A percentile compares a stretch with the other conserved stretches of the same genome.
These are phyloP conservation scores for Sordaria brevicollis DNA, from an alignment of 495 filamentous ascomycete species.

Conservation along the genomic window DNA sequence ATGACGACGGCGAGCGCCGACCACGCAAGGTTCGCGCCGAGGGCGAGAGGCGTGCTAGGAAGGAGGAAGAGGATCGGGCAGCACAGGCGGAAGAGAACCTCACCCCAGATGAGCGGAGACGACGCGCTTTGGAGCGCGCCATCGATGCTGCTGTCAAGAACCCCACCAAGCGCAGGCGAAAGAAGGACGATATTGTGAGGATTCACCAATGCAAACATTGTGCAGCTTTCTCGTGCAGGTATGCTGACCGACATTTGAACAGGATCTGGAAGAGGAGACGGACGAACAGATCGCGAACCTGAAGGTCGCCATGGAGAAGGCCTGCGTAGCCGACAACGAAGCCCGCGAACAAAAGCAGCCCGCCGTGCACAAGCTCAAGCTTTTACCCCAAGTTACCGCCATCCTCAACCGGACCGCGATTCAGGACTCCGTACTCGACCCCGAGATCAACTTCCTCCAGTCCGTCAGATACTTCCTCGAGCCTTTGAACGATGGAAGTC, in stretches of 20 bases:
- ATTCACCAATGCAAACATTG: neutral
- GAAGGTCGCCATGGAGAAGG: conserved; percentile 83
- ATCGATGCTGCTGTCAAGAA: conserved; percentile 85
- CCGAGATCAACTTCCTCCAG: conserved; percentile 88
- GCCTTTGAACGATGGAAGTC: conserved; percentile 79
- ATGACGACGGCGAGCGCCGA: conserved; percentile 43
- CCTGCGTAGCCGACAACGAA: conserved; percentile 74
- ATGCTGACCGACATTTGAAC: conserved; percentile 8
- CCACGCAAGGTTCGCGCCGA: conserved; percentile 29
- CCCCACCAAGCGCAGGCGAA: conserved; percentile 67
- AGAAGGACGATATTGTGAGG: conserved; percentile 80
- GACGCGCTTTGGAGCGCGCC: conserved; percentile 67
- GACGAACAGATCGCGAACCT: conserved; percentile 84
- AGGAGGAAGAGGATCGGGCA: conserved; percentile 37
- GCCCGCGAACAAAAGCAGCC: conserved; percentile 67
- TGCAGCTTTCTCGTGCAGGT: neutral
- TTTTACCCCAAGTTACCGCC: conserved; percentile 84
- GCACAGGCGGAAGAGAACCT: conserved; percentile 57
- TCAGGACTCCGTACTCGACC: conserved; percentile 73
- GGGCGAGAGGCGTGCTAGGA: conserved; percentile 30
- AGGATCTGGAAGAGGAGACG: conserved; percentile 82
- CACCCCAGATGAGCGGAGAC: conserved; percentile 58
- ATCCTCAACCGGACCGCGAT: conserved; percentile 82
- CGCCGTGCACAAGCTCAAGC: conserved; percentile 84
- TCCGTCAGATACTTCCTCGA: conserved; percentile 96